Evolutionary conservation across 345 rosid genomes (phyloP).

Genomic region (Citropsis articulata): DNA sequence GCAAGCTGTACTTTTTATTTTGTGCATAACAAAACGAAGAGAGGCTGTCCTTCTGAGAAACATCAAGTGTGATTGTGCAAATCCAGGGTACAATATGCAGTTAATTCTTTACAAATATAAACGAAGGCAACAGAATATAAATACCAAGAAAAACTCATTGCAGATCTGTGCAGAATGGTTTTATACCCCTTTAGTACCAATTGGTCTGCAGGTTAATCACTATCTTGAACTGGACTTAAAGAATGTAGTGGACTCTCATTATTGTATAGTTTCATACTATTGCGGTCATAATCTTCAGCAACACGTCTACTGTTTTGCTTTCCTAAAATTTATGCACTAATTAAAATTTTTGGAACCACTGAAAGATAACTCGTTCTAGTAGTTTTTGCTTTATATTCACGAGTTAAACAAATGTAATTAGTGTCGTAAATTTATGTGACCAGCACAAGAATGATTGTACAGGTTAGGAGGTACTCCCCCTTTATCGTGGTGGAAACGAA

Average conservation of each 20-base stretch:
- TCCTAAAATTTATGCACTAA: not conserved
- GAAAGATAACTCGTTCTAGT: not conserved
- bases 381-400: not conserved
- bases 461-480: constrained; percentile 68
- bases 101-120: not conserved
- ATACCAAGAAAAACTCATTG: not conserved
- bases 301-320: too few species aligned
- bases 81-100: not conserved
- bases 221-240: not conserved
- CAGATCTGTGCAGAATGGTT: not conserved
- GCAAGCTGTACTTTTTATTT: too few species aligned
- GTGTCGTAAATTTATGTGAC: not conserved
- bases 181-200: not conserved
- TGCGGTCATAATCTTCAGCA: not conserved
- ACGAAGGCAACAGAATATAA: not conserved
- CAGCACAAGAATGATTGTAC: constrained; percentile 5
- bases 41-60: not conserved
- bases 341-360: not conserved
- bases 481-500: constrained; percentile 75
- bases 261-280: not conserved
- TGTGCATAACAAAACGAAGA: not conserved
- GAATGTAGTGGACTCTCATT: not conserved
- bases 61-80: not conserved
- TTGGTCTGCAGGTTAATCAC: not conserved
- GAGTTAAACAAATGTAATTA: not conserved